phyloP scores from a whole-genome alignment of 305 asterid genomes.

The Fraxinus sp. region DNA sequence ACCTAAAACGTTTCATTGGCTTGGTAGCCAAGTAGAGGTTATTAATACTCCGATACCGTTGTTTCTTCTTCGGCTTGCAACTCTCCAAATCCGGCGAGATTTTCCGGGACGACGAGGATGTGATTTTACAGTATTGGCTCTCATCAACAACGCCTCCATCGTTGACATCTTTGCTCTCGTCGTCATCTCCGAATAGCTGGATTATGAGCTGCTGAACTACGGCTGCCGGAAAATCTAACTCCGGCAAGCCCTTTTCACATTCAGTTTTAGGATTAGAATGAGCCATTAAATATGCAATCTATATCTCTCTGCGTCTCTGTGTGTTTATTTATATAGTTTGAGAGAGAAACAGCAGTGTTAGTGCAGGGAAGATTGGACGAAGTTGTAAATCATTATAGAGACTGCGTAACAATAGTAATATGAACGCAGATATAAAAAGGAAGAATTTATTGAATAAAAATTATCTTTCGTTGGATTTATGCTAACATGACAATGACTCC shows the following conservation, averaged over 20 bases:
- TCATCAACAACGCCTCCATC: background rate
- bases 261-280: background rate
- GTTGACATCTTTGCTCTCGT: background rate
- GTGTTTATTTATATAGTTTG: conserved; percentile 3
- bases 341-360: conserved; percentile 20
- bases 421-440: background rate
- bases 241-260: background rate
- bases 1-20: conserved; percentile 13
- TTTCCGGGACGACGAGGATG: background rate
- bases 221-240: conserved; percentile 11
- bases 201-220: conserved; percentile 16
- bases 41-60: conserved; percentile 32
- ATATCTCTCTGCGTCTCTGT: background rate
- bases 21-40: conserved; percentile 36
- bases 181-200: conserved; percentile 36
- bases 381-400: conserved; percentile 7
- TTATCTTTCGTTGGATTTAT: background rate
- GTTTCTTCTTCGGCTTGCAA: conserved; percentile 19
- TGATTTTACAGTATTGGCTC: background rate
- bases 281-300: conserved; percentile 3
- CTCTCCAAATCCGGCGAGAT: background rate
- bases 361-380: conserved; percentile 25
- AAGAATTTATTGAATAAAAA: background rate
- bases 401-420: background rate
- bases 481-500: background rate